phyloP scores from a whole-genome alignment of 805 yeast species.

The Pichia nakasei region DNA sequence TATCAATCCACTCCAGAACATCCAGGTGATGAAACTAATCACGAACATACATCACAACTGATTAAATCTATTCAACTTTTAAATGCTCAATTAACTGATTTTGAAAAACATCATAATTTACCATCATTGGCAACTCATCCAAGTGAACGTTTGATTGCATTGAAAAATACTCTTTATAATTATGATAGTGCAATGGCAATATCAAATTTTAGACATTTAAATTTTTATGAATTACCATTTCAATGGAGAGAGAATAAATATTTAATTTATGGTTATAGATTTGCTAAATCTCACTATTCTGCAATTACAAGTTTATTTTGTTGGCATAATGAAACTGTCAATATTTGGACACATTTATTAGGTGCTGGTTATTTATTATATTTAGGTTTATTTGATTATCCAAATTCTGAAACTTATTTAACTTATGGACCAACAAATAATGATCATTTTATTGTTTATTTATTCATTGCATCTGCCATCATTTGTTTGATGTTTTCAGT shows the following conservation, averaged over 20 bases:
- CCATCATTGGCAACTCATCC: constrained; percentile 18
- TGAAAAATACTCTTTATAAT: constrained; percentile 34
- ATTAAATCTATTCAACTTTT: constrained; percentile 30
- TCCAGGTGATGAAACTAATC: not conserved
- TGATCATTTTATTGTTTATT: constrained; percentile 46
- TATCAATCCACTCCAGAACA: constrained; percentile 8
- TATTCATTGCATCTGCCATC: constrained; percentile 64
- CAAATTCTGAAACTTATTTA: constrained; percentile 43
- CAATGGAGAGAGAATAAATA: constrained; percentile 91
- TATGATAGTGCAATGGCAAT: constrained; percentile 37
- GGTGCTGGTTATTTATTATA: constrained; percentile 58
- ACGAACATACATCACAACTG: constrained; percentile 14
- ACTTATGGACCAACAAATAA: constrained; percentile 24
- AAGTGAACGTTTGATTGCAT: constrained; percentile 19
- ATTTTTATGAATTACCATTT: constrained; percentile 81
- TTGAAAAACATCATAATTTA: constrained; percentile 28
- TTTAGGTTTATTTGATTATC: constrained; percentile 53
- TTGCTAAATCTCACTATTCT: constrained; percentile 51
- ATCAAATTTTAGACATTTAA: constrained; percentile 44
- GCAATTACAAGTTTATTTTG: constrained; percentile 53
- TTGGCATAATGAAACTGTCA: constrained; percentile 80
- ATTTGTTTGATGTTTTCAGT: constrained; percentile 73
- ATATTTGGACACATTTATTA: constrained; percentile 85
- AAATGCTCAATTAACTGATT: constrained; percentile 33
- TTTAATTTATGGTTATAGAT: constrained; percentile 79